phyloP scores from a whole-genome alignment of 2,329 filamentous ascomycete species.

The Alternaria panax region DNA sequence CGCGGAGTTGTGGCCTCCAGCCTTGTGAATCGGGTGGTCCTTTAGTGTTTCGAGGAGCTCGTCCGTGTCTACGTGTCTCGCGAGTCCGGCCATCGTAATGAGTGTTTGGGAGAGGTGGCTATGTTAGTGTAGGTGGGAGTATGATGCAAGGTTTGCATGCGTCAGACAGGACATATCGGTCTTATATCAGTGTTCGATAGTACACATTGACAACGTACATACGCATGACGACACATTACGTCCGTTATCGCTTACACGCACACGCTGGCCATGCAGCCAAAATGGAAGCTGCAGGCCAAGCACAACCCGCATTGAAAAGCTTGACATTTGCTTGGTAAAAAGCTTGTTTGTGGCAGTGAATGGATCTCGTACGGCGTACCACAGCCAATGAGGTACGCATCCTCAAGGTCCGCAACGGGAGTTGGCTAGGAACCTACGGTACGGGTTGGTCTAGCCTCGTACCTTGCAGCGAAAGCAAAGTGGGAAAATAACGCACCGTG shows the following conservation, averaged over 20 bases:
- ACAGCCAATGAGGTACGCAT: background rate
- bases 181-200: background rate
- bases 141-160: background rate
- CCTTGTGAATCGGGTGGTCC: conserved; percentile 53
- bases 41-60: conserved; percentile 63
- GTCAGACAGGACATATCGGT: background rate
- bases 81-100: conserved; percentile 56
- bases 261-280: background rate
- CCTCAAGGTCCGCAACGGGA: background rate
- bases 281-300: conserved; percentile 1
- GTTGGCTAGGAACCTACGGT: background rate
- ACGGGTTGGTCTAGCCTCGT: background rate
- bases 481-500: conserved; percentile 4
- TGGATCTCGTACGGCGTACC: background rate
- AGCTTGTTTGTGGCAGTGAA: conserved; percentile 35
- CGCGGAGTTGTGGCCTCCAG: conserved; percentile 42
- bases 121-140: background rate
- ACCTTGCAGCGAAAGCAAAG: conserved; percentile 1
- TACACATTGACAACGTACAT: conserved; percentile 7
- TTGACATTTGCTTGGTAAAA: conserved; percentile 38
- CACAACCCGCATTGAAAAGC: conserved; percentile 24
- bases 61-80: conserved; percentile 61
- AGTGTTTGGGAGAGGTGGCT: background rate
- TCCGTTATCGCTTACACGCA: conserved; percentile 2
- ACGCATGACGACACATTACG: conserved; percentile 22